Evolutionary conservation across 305 asterid genomes (phyloP).

Genomic region (Withania somnifera): DNA sequence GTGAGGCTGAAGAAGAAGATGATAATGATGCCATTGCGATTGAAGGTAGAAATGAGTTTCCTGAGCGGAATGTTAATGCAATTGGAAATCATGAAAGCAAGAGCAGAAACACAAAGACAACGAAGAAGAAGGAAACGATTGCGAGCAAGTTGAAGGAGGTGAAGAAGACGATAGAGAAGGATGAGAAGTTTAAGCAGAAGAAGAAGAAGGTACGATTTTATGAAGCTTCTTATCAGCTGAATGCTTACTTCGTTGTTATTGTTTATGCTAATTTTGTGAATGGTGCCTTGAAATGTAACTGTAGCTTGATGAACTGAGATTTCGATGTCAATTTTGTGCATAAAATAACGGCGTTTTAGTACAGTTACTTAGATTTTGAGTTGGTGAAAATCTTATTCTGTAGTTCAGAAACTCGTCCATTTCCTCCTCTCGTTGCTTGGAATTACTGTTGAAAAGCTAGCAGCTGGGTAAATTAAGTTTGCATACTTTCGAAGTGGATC

Average conservation of each 20-base stretch:
- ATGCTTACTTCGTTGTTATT: neutral
- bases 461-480: constrained; percentile 14
- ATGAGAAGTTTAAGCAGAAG: constrained; percentile 26
- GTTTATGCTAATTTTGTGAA: neutral
- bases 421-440: constrained; percentile 4
- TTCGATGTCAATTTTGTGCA: constrained; percentile 15
- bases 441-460: constrained; percentile 27
- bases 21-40: neutral
- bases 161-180: constrained; percentile 25
- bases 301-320: constrained; percentile 9
- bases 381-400: no score
- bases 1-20: neutral
- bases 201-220: constrained; percentile 34
- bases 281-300: neutral
- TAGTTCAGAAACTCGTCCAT: no score
- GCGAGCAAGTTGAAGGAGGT: constrained; percentile 22
- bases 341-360: constrained; percentile 32
- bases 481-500: constrained; percentile 21
- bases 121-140: constrained; percentile 10
- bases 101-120: constrained; percentile 10
- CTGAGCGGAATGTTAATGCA: constrained; percentile 7
- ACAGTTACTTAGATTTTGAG: constrained; percentile 12
- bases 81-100: neutral
- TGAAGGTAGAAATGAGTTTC: constrained; percentile 5
- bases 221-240: neutral